phyloP scores from a whole-genome alignment of 2,329 filamentous ascomycete species.

The Lithohypha guttulata region DNA sequence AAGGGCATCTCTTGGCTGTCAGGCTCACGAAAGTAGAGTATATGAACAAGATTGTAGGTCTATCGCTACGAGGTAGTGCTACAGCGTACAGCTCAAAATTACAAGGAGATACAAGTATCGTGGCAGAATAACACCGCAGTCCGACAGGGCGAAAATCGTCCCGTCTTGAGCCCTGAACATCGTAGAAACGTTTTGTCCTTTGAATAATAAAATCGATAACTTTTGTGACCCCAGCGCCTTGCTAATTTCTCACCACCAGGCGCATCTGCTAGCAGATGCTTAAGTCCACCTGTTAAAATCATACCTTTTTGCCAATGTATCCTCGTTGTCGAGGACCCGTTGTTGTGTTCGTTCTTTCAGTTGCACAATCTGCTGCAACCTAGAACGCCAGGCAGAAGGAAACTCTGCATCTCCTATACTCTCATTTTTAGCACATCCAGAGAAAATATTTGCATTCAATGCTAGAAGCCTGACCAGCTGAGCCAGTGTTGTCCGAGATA shows the following conservation, averaged over 20 bases:
- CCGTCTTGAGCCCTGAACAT: too few species aligned
- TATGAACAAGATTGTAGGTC: too few species aligned
- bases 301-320: conserved; percentile 3
- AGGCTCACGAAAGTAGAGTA: too few species aligned
- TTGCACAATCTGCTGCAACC: conserved; percentile 72
- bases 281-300: conserved; percentile 7
- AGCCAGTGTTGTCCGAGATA: conserved; percentile 71
- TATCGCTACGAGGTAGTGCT: too few species aligned
- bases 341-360: conserved; percentile 51
- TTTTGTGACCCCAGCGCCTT: conserved; percentile 7
- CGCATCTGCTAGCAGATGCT: background rate
- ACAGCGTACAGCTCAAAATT: too few species aligned
- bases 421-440: conserved; percentile 63
- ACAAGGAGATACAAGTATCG: too few species aligned
- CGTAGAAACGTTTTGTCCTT: too few species aligned
- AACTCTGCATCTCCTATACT: conserved; percentile 60
- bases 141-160: too few species aligned
- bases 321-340: conserved; percentile 8
- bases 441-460: conserved; percentile 88
- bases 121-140: too few species aligned
- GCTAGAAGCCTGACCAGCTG: conserved; percentile 79
- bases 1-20: too few species aligned
- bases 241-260: background rate
- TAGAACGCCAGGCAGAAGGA: conserved; percentile 78
- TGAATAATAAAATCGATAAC: background rate